phyloP scores from a whole-genome alignment of 805 yeast genomes.

The Torulaspora franciscae region DNA sequence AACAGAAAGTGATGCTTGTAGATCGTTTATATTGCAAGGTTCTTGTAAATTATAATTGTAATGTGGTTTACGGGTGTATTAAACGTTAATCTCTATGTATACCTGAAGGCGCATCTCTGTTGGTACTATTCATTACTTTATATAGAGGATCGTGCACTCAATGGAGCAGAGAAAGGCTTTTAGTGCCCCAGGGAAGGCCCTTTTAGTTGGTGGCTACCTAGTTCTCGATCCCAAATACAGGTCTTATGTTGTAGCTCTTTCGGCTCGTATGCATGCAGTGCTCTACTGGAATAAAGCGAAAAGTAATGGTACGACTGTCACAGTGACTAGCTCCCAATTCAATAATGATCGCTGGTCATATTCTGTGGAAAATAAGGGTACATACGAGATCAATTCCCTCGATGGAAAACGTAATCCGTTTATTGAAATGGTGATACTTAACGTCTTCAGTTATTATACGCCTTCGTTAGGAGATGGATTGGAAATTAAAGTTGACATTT shows the following conservation, averaged over 20 bases:
- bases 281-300: slow-evolving; percentile 26
- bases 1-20: not conserved
- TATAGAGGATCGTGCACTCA: not conserved
- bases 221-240: slow-evolving; percentile 73
- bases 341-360: slow-evolving; percentile 65
- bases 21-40: not conserved
- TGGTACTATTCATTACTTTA: not conserved
- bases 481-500: slow-evolving; percentile 52
- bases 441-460: slow-evolving; percentile 50
- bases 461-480: slow-evolving; percentile 30
- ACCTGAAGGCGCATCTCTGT: not conserved
- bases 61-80: not conserved
- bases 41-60: not conserved
- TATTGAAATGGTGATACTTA: slow-evolving; percentile 55
- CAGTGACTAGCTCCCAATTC: slow-evolving; percentile 74
- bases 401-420: slow-evolving; percentile 60
- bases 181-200: slow-evolving; percentile 95
- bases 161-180: slow-evolving; percentile 42
- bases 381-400: slow-evolving; percentile 28
- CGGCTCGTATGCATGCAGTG: slow-evolving; percentile 84
- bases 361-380: slow-evolving; percentile 24
- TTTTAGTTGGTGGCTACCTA: slow-evolving; percentile 90
- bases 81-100: not conserved
- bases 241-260: slow-evolving; percentile 80
- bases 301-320: slow-evolving; percentile 32